Conservation (phyloP, 2,329 filamentous ascomycete species). For the Hawksworthiomyces lignivorus region DNA sequence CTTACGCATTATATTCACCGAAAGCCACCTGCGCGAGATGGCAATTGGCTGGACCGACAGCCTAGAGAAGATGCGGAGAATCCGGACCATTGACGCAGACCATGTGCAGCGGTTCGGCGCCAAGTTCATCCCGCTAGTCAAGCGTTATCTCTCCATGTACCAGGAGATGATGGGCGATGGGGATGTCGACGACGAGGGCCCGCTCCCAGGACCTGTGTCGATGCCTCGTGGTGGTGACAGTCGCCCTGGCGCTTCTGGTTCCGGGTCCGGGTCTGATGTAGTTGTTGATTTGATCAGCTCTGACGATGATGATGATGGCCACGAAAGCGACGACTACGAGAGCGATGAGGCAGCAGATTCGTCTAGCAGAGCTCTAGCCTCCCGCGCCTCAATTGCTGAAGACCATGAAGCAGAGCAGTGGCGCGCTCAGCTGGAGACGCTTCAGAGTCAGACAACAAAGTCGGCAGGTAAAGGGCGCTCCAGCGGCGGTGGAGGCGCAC, state of each 20-base stretch:
- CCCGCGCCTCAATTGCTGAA: background rate
- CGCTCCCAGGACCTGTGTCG: slow-evolving; percentile 2
- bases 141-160: slow-evolving; percentile 38
- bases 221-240: background rate
- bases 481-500: slow-evolving; percentile 17
- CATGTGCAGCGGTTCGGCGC: slow-evolving; percentile 56
- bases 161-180: slow-evolving; percentile 39
- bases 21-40: slow-evolving; percentile 65
- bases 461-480: slow-evolving; percentile 15
- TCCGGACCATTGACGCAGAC: slow-evolving; percentile 54
- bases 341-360: background rate
- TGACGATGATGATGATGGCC: slow-evolving; percentile 19
- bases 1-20: slow-evolving; percentile 58
- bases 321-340: slow-evolving; percentile 15
- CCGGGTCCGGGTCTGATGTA: slow-evolving; percentile 26
- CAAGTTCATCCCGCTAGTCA: slow-evolving; percentile 53
- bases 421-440: slow-evolving; percentile 22
- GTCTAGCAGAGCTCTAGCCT: too few relatives aligned
- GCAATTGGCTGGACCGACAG: slow-evolving; percentile 59
- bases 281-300: slow-evolving; percentile 49
- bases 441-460: slow-evolving; percentile 14
- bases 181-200: slow-evolving; percentile 6
- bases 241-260: too few relatives aligned
- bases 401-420: slow-evolving; percentile 19
- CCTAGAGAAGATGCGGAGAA: slow-evolving; percentile 52